phyloP scores from a whole-genome alignment of 1,284 basidiomycete genomes.

The Cryptococcus sp. region DNA sequence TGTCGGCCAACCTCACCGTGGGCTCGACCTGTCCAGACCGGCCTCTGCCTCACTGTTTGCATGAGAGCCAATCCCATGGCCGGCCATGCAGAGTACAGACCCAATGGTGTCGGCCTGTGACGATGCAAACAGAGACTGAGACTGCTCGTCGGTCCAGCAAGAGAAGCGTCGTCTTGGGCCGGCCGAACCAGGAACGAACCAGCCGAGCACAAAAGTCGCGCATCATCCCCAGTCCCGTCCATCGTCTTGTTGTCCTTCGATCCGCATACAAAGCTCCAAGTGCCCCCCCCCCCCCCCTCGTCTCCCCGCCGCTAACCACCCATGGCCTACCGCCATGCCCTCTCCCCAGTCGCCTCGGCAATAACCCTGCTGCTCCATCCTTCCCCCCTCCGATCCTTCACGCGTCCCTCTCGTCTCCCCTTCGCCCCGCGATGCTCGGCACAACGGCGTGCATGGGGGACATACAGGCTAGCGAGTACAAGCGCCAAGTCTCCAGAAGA shows the following conservation, averaged over 20 bases:
- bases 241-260: background rate
- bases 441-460: background rate
- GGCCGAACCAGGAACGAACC: background rate
- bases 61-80: no score
- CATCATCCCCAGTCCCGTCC: background rate
- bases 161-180: background rate
- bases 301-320: background rate
- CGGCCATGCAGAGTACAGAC: no score
- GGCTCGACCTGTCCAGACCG: no score
- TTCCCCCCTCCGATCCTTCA: background rate
- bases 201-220: background rate
- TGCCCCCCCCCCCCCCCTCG: no score
- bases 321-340: slow-evolving; percentile 13
- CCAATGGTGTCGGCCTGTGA: no score
- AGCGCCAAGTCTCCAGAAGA: background rate
- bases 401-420: background rate
- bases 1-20: no score
- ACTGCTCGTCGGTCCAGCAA: no score
- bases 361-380: background rate
- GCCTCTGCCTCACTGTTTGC: no score
- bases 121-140: background rate
- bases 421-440: background rate
- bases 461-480: background rate
- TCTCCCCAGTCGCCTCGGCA: background rate
- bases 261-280: no score